A percentile compares a stretch with the other conserved stretches of the same genome.
Conservation (phyloP, 768 basidiomycete genomes). For the Bullera alba region DNA sequence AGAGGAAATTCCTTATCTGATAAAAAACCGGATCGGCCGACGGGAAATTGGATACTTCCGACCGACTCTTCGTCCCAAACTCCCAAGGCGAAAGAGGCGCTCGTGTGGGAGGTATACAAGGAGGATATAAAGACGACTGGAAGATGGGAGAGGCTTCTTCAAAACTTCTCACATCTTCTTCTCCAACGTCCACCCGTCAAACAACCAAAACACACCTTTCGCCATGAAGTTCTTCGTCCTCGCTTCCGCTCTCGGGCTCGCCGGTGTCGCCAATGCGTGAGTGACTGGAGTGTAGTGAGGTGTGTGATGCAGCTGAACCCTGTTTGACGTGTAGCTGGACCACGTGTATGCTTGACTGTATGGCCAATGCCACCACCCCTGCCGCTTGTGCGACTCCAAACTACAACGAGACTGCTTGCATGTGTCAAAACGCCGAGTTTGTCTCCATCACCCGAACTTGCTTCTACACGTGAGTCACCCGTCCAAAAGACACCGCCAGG, state of each 20-base stretch:
- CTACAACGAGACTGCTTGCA: conserved; percentile 1
- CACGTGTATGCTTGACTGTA: conserved; percentile 4
- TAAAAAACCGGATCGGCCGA: too few relatives aligned
- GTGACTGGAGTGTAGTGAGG: neutral
- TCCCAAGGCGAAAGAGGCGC: too few relatives aligned
- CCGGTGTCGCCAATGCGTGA: neutral
- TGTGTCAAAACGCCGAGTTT: conserved; percentile 3
- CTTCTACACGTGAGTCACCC: conserved; percentile 2
- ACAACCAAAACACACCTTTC: too few relatives aligned
- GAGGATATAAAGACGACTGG: too few relatives aligned
- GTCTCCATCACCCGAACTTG: conserved; percentile 1
- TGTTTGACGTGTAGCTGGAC: neutral
- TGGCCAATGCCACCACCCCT: neutral
- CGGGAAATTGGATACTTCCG: too few relatives aligned
- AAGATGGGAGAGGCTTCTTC: too few relatives aligned
- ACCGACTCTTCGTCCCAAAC: too few relatives aligned
- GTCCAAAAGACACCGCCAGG: neutral
- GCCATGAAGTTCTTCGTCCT: too few relatives aligned
- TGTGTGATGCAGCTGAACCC: neutral
- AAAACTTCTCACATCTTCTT: too few relatives aligned
- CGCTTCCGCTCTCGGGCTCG: neutral
- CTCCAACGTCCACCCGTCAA: too few relatives aligned
- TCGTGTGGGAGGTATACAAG: too few relatives aligned
- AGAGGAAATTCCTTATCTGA: too few relatives aligned
- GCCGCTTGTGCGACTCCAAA: neutral